A percentile compares a stretch with the other conserved stretches of the same genome.
These are phyloP conservation scores for Teratosphaeria gauchensis DNA, from an alignment of 2,329 filamentous ascomycete species.

Conservation along the genomic window DNA sequence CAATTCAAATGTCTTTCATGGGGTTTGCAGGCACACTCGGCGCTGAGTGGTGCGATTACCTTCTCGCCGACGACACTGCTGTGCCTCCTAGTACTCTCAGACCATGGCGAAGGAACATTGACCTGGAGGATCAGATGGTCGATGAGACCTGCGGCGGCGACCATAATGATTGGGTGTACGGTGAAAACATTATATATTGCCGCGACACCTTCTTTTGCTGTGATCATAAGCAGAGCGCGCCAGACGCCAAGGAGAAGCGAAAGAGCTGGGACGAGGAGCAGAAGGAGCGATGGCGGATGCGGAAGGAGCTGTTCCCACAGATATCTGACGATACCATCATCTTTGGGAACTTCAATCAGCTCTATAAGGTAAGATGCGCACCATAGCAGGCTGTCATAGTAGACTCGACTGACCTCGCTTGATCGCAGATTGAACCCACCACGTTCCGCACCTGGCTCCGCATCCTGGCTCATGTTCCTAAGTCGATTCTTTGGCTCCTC, in stretches of 20 bases:
- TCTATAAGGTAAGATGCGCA: constrained; percentile 70
- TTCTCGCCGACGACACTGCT: constrained; percentile 80
- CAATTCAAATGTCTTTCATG: constrained; percentile 99
- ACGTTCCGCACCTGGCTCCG: constrained; percentile 94
- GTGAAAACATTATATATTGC: constrained; percentile 92
- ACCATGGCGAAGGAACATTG: constrained; percentile 65
- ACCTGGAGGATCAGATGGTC: constrained; percentile 56
- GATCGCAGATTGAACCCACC: constrained; percentile 76
- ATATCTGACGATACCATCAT: constrained; percentile 79
- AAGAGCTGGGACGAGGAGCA: constrained; percentile 80
- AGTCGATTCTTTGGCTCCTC: constrained; percentile 89
- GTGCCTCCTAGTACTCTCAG: constrained; percentile 74
- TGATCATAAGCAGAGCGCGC: constrained; percentile 85
- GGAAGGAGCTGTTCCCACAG: constrained; percentile 79
- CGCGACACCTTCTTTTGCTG: constrained; percentile 97
- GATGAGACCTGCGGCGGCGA: constrained; percentile 56
- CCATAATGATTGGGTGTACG: constrained; percentile 78
- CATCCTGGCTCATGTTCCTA: constrained; percentile 75
- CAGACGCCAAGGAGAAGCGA: constrained; percentile 55
- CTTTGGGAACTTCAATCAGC: constrained; percentile 93
- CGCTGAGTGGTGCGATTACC: constrained; percentile 97
- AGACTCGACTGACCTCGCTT: neutral
- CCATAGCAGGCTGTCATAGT: neutral
- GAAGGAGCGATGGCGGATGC: constrained; percentile 76
- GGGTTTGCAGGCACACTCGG: constrained; percentile 93